Evolutionary conservation across 108 stramenopile species (phyloP).

Genomic region (Fragilariopsis cylindrus): DNA sequence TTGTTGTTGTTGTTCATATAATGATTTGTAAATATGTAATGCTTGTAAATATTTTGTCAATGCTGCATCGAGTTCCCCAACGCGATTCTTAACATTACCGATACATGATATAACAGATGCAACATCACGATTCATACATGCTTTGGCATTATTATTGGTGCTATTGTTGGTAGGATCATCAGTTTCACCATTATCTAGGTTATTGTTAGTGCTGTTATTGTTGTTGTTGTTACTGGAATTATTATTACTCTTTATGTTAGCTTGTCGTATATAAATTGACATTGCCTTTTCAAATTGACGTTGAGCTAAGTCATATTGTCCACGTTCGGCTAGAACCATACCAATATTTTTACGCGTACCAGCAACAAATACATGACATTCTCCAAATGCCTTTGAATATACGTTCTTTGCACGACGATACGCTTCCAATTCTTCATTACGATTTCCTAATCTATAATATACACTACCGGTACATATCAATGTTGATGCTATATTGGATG

Average conservation of each 20-base stretch:
- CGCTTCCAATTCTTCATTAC: constrained; percentile 64
- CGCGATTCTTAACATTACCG: constrained; percentile 78
- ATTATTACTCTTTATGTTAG: background rate
- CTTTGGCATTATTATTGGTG: background rate
- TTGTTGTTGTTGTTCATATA: constrained; percentile 28
- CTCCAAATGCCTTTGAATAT: constrained; percentile 60
- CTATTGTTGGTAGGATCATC: background rate
- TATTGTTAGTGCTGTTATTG: background rate
- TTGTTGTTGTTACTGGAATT: background rate
- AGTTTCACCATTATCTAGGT: too few species aligned
- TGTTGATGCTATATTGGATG: constrained; percentile 57
- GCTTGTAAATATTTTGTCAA: constrained; percentile 68
- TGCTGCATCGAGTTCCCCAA: constrained; percentile 75
- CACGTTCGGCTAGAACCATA: constrained; percentile 80
- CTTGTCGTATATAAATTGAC: constrained; percentile 52
- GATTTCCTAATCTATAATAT: constrained; percentile 75
- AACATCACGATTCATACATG: constrained; percentile 66
- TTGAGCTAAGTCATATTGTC: constrained; percentile 67
- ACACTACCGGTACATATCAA: constrained; percentile 77
- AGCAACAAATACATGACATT: constrained; percentile 68
- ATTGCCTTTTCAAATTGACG: constrained; percentile 65
- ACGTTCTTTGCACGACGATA: constrained; percentile 65
- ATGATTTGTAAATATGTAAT: constrained; percentile 62
- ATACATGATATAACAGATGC: constrained; percentile 83
- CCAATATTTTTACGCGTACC: constrained; percentile 84